phyloP scores from a whole-genome alignment of 2,329 filamentous ascomycete species.

The Ophiostoma populinum region DNA sequence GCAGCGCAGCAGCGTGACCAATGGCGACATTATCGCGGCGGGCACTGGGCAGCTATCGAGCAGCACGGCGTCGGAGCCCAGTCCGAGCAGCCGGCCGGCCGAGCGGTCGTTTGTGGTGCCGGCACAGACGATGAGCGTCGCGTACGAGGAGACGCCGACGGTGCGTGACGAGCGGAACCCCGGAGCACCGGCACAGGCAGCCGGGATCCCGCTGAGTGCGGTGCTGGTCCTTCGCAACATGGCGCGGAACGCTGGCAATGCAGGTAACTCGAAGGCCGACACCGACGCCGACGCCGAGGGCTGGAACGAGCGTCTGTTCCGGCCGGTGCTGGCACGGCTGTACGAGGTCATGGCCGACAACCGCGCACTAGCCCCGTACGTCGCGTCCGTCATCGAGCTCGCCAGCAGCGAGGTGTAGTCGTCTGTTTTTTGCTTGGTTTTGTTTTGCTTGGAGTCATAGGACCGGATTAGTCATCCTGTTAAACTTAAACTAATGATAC shows the following conservation, averaged over 20 bases:
- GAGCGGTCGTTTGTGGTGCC: conserved; percentile 33
- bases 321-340: conserved; percentile 43
- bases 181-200: conserved; percentile 43
- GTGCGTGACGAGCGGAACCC: conserved; percentile 40
- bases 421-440: too few relatives aligned
- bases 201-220: conserved; percentile 62
- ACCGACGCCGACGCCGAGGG: conserved; percentile 16
- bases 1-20: conserved; percentile 12
- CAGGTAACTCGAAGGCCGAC: conserved; percentile 20
- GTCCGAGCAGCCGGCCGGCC: conserved; percentile 14
- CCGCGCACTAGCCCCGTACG: conserved; percentile 29
- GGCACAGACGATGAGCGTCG: conserved; percentile 35
- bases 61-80: background rate
- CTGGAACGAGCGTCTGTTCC: conserved; percentile 53
- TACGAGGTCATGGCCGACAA: conserved; percentile 59
- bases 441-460: too few relatives aligned
- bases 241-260: conserved; percentile 46
- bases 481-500: too few relatives aligned
- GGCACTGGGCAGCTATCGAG: background rate
- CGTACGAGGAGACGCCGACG: conserved; percentile 37
- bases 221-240: conserved; percentile 66
- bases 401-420: conserved; percentile 13
- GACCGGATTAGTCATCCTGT: too few relatives aligned
- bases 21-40: conserved; percentile 12
- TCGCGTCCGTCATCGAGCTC: conserved; percentile 19